Conservation (phyloP, 2,329 filamentous ascomycete species). For the Peltaster fructicola region DNA sequence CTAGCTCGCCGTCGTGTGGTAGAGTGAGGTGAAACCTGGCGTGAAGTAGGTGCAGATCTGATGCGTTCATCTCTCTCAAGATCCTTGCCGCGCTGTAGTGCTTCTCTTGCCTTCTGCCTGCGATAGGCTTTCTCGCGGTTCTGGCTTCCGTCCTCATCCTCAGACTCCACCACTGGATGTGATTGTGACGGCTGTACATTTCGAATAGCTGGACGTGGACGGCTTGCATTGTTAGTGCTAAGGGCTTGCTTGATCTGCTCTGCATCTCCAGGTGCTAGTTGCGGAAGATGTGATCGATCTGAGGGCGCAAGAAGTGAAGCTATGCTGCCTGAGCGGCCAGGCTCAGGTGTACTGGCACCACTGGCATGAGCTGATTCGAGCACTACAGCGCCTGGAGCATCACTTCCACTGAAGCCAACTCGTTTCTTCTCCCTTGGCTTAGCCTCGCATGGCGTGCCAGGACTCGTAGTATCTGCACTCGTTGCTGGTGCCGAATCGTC, state of each 20-base stretch:
- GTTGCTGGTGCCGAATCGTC: no score
- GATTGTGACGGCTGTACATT: constrained; percentile 5
- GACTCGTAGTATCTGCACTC: no score
- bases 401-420: no score
- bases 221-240: constrained; percentile 6
- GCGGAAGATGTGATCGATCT: constrained; percentile 11
- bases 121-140: constrained; percentile 9
- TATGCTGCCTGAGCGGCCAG: no score
- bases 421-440: no score
- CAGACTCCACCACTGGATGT: constrained; percentile 3
- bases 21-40: constrained; percentile 14
- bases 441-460: no score
- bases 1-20: no score
- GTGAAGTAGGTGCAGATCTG: constrained; percentile 13
- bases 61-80: constrained; percentile 14
- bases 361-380: no score
- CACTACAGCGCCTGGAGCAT: constrained; percentile 6
- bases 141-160: constrained; percentile 7
- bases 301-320: no score
- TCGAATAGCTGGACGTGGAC: constrained; percentile 14
- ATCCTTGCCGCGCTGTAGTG: constrained; percentile 17
- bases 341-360: no score
- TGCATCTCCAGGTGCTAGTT: constrained; percentile 14
- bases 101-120: no score
- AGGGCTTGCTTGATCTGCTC: constrained; percentile 13